A percentile compares a stretch with the other conserved stretches of the same genome.
These are phyloP conservation scores for Pleoardoris graminearum DNA, from an alignment of 2,329 filamentous ascomycete genomes.

Conservation along the genomic window DNA sequence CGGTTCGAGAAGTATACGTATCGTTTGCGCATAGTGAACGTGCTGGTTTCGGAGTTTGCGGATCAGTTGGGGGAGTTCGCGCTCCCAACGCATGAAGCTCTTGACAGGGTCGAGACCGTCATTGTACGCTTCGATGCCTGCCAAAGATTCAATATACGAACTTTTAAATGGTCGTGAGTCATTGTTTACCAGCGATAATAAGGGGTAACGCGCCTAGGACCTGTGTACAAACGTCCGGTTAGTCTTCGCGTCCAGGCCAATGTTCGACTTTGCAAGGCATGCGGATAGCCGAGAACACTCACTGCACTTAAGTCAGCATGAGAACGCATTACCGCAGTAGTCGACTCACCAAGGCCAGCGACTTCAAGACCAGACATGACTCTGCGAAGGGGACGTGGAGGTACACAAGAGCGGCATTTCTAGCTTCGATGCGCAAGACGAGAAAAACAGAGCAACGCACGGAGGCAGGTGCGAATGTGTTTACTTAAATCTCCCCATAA, in stretches of 20 bases:
- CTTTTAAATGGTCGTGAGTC: constrained; percentile 3
- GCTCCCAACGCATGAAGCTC: constrained; percentile 41
- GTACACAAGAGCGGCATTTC: neutral
- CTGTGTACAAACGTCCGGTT: neutral
- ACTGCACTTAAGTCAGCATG: neutral
- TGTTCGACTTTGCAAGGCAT: neutral
- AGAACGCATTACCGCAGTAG: neutral
- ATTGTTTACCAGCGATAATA: constrained; percentile 36
- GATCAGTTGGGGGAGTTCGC: constrained; percentile 40
- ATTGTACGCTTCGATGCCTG: constrained; percentile 44
- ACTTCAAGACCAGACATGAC: constrained; percentile 39
- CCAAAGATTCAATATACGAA: neutral
- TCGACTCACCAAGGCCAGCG: constrained; percentile 26
- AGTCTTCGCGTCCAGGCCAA: neutral
- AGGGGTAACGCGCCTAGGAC: constrained; percentile 46
- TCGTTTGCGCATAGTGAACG: constrained; percentile 43
- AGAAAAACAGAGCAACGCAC: too few relatives aligned
- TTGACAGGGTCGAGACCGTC: constrained; percentile 47
- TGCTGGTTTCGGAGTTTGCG: constrained; percentile 44
- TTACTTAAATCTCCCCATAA: too few relatives aligned
- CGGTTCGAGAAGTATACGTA: constrained; percentile 41
- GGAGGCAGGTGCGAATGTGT: too few relatives aligned
- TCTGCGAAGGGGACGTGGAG: neutral
- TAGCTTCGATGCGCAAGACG: neutral
- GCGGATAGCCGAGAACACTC: neutral